phyloP scores from a whole-genome alignment of 768 basidiomycete species.

The Hypsizygus marmoreus region DNA sequence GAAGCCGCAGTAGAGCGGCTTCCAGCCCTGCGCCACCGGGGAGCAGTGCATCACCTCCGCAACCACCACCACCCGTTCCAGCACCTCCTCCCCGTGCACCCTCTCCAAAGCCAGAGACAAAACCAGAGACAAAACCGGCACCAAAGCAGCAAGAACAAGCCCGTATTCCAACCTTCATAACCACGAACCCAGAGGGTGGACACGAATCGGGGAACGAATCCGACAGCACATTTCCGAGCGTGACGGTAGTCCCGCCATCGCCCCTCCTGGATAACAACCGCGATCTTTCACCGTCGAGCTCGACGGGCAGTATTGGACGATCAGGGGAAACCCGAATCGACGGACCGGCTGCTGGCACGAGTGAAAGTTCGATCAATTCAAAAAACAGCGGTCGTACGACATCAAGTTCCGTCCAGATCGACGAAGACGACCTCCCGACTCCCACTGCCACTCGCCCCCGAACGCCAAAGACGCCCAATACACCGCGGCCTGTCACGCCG shows the following conservation, averaged over 20 bases:
- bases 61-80: constrained; percentile 12
- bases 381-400: constrained; percentile 23
- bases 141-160: constrained; percentile 9
- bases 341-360: constrained; percentile 16
- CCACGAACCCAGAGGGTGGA: constrained; percentile 18
- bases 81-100: constrained; percentile 6
- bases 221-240: constrained; percentile 38
- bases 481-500: constrained; percentile 18
- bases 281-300: constrained; percentile 28
- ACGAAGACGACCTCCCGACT: constrained; percentile 20
- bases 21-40: constrained; percentile 21
- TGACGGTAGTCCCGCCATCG: constrained; percentile 48
- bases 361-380: constrained; percentile 15
- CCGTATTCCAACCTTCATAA: constrained; percentile 22
- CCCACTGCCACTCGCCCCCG: constrained; percentile 21
- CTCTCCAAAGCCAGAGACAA: constrained; percentile 10
- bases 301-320: constrained; percentile 21
- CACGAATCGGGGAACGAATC: constrained; percentile 23
- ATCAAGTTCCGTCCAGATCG: constrained; percentile 14
- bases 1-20: constrained; percentile 23
- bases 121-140: constrained; percentile 1
- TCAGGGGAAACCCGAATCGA: constrained; percentile 13
- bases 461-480: constrained; percentile 14
- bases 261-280: constrained; percentile 32
- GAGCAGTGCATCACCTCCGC: too few species aligned